A percentile compares a stretch with the other conserved stretches of the same genome.
Evolutionary conservation across 805 yeast species (phyloP).

Genomic region (Ogataea minuta): DNA sequence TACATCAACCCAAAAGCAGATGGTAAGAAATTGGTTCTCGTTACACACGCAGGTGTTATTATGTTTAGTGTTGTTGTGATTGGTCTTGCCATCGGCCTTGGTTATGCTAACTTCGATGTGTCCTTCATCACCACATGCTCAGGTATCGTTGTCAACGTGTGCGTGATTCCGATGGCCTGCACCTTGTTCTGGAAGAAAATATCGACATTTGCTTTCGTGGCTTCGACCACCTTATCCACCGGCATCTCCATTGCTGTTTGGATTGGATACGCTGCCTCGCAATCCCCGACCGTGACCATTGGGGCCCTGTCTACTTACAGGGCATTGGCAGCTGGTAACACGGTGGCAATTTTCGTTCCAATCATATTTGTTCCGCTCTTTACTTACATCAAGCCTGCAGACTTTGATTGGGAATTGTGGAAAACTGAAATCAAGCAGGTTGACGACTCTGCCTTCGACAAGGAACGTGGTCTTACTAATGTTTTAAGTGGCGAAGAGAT

Average conservation of each 20-base stretch:
- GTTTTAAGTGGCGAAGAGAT: slow-evolving; percentile 31
- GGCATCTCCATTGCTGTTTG: slow-evolving; percentile 44
- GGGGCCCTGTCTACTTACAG: slow-evolving; percentile 46
- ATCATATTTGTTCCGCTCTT: slow-evolving; percentile 43
- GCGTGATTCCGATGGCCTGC: slow-evolving; percentile 49
- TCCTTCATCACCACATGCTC: slow-evolving; percentile 52
- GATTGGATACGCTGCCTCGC: slow-evolving; percentile 37
- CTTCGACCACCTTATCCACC: slow-evolving; percentile 45
- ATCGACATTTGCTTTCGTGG: slow-evolving; percentile 44
- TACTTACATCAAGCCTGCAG: slow-evolving; percentile 43
- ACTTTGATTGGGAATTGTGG: slow-evolving; percentile 51
- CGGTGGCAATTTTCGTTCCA: slow-evolving; percentile 53
- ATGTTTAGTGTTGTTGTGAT: slow-evolving; percentile 45
- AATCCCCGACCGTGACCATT: slow-evolving; percentile 25
- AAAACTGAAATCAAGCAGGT: slow-evolving; percentile 40
- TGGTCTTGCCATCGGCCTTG: slow-evolving; percentile 49
- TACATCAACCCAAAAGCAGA: slow-evolving; percentile 49
- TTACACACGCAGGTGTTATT: slow-evolving; percentile 45
- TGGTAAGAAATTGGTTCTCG: slow-evolving; percentile 44
- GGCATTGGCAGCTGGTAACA: slow-evolving; percentile 56
- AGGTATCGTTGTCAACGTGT: slow-evolving; percentile 55
- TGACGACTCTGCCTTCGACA: slow-evolving; percentile 38
- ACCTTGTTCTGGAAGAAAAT: slow-evolving; percentile 46
- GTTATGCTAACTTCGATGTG: slow-evolving; percentile 50
- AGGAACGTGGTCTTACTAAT: slow-evolving; percentile 30